Evolutionary conservation across 257 asterid species (phyloP).

Genomic region (Parsonsia alboflavescens): DNA sequence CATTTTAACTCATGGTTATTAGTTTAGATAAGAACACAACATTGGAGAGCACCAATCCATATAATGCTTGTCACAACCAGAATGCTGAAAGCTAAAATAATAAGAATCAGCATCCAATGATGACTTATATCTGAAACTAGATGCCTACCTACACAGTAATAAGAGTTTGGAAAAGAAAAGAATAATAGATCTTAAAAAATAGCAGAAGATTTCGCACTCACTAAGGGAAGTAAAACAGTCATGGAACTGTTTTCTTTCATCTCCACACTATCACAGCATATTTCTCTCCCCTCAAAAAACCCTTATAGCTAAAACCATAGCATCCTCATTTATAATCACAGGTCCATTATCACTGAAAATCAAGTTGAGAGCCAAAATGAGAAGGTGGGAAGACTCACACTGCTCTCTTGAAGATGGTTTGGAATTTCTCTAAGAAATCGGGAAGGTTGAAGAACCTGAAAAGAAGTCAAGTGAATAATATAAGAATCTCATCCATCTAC

Average conservation of each 20-base stretch:
- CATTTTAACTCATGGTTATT: neutral
- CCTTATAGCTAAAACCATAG: neutral
- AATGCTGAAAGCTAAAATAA: neutral
- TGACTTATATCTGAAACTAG: neutral
- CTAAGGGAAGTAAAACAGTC: neutral
- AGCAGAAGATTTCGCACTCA: too few species aligned
- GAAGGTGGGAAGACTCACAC: slow-evolving; percentile 34
- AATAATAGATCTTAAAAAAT: neutral
- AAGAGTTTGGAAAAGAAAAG: neutral
- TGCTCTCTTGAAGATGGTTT: slow-evolving; percentile 56
- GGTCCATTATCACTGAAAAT: neutral
- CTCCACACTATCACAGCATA: neutral
- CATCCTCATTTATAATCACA: neutral
- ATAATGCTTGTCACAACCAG: neutral
- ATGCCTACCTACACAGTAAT: neutral
- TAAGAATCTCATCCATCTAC: slow-evolving; percentile 7
- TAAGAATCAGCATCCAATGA: neutral
- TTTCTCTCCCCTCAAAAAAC: neutral
- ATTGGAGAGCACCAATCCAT: neutral
- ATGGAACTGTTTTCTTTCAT: neutral
- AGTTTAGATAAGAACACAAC: neutral
- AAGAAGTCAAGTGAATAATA: slow-evolving; percentile 19
- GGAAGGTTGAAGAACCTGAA: slow-evolving; percentile 93
- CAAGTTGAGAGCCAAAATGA: slow-evolving; percentile 2
- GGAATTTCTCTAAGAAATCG: slow-evolving; percentile 95